Evolutionary conservation across 2,329 filamentous ascomycete genomes (phyloP).

Genomic region (Xenosphaeropsis pyriputrescens): DNA sequence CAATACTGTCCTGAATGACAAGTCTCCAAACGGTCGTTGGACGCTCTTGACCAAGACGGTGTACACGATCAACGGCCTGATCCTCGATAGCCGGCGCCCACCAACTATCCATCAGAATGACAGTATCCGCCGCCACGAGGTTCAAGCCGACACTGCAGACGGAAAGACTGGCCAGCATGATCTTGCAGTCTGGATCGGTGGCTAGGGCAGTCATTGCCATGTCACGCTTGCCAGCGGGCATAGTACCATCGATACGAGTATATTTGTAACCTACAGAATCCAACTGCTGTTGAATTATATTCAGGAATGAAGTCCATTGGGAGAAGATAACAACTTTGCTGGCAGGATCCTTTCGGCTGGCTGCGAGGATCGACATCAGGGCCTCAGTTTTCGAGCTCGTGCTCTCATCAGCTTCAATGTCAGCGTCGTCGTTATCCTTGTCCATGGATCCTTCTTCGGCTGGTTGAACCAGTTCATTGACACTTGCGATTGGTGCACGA

Average conservation of each 20-base stretch:
- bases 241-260: conserved; percentile 67
- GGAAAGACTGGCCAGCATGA: conserved; percentile 69
- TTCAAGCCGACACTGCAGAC: conserved; percentile 82
- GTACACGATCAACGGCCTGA: conserved; percentile 78
- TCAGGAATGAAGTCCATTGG: conserved; percentile 64
- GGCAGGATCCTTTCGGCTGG: conserved; percentile 44
- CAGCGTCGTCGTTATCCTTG: conserved; percentile 14
- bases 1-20: conserved; percentile 67
- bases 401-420: conserved; percentile 29
- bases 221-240: conserved; percentile 59
- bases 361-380: conserved; percentile 59
- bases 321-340: conserved; percentile 64
- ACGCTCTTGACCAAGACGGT: conserved; percentile 69
- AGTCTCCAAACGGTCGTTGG: conserved; percentile 69
- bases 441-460: conserved; percentile 27
- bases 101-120: conserved; percentile 75
- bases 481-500: conserved; percentile 48
- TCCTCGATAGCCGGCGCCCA: conserved; percentile 91
- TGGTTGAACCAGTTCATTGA: conserved; percentile 49
- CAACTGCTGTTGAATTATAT: conserved; percentile 57
- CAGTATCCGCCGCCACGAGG: conserved; percentile 72
- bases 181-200: conserved; percentile 47
- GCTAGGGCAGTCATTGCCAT: conserved; percentile 53
- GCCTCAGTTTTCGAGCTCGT: conserved; percentile 76
- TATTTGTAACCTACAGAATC: conserved; percentile 42